phyloP scores from a whole-genome alignment of 768 basidiomycete species.

The Mycena venus region DNA sequence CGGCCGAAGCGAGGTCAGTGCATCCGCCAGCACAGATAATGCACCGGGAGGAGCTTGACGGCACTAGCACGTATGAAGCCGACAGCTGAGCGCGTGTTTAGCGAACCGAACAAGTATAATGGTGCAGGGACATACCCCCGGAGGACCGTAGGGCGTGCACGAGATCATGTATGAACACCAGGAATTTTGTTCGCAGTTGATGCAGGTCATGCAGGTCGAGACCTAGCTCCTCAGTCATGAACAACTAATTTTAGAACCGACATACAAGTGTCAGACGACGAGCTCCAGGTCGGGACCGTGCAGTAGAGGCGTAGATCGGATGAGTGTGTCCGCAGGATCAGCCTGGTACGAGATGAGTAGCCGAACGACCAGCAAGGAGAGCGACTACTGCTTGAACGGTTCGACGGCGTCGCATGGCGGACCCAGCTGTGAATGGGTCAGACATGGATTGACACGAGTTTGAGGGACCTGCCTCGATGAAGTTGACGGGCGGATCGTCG shows the following conservation, averaged over 20 bases:
- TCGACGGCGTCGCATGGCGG: conserved; percentile 69
- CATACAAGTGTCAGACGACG: conserved; percentile 71
- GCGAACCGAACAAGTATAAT: conserved; percentile 10
- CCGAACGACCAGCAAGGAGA: background rate
- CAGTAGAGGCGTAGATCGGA: conserved; percentile 70
- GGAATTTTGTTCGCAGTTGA: conserved; percentile 70
- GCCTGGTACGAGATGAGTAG: conserved; percentile 45
- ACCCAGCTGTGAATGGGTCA: conserved; percentile 55
- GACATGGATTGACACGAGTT: conserved; percentile 37
- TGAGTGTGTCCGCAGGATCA: conserved; percentile 61
- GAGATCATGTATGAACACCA: conserved; percentile 75
- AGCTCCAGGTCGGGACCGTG: conserved; percentile 76
- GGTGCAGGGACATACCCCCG: conserved; percentile 60
- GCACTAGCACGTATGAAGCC: conserved; percentile 74
- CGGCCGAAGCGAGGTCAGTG: conserved; percentile 54
- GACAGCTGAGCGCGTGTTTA: conserved; percentile 57
- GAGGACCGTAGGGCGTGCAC: conserved; percentile 69
- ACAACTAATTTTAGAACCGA: conserved; percentile 5
- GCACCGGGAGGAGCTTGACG: conserved; percentile 71
- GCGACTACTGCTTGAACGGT: conserved; percentile 70
- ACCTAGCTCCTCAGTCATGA: conserved; percentile 49
- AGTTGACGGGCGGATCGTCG: background rate
- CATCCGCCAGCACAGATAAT: conserved; percentile 60
- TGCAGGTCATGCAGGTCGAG: conserved; percentile 79
- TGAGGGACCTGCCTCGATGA: conserved; percentile 4